Evolutionary conservation across 2,329 filamentous ascomycete species (phyloP).

Genomic region (Phaeosphaeriaceae sp.): DNA sequence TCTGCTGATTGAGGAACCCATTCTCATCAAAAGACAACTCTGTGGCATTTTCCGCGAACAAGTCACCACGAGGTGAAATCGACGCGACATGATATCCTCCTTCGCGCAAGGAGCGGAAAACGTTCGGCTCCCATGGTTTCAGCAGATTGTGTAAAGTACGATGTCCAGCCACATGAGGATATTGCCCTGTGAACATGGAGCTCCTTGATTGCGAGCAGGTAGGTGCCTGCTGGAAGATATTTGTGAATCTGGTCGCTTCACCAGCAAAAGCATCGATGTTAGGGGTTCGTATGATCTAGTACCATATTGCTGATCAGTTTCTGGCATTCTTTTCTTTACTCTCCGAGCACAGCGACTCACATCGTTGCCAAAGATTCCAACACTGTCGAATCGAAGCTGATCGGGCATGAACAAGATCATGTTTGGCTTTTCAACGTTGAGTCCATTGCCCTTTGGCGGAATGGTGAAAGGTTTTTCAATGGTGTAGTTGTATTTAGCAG

Average conservation of each 20-base stretch:
- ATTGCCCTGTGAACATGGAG: slow-evolving; percentile 58
- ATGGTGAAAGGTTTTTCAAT: neutral
- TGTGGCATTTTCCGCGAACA: slow-evolving; percentile 54
- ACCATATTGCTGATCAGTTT: too few relatives aligned
- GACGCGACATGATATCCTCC: slow-evolving; percentile 58
- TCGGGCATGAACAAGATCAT: slow-evolving; percentile 59
- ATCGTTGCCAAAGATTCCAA: slow-evolving; percentile 28
- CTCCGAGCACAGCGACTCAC: neutral
- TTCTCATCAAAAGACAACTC: slow-evolving; percentile 57
- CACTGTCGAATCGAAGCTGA: slow-evolving; percentile 56
- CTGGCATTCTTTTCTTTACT: too few relatives aligned
- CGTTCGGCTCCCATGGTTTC: slow-evolving; percentile 59
- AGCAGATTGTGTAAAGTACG: slow-evolving; percentile 57
- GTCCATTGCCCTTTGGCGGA: neutral
- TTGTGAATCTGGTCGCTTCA: slow-evolving; percentile 53
- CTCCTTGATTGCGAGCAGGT: slow-evolving; percentile 58
- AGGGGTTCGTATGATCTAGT: slow-evolving; percentile 45
- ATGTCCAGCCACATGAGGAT: slow-evolving; percentile 58
- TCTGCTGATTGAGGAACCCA: slow-evolving; percentile 50
- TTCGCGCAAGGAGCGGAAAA: slow-evolving; percentile 56
- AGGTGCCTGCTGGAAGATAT: slow-evolving; percentile 57
- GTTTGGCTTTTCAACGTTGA: slow-evolving; percentile 29
- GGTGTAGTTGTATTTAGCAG: neutral
- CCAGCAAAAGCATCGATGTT: slow-evolving; percentile 54
- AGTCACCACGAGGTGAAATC: slow-evolving; percentile 53